These are phyloP conservation scores for Loxodes magnus DNA, from an alignment of 73 alveolate species.

Conservation along the genomic window DNA sequence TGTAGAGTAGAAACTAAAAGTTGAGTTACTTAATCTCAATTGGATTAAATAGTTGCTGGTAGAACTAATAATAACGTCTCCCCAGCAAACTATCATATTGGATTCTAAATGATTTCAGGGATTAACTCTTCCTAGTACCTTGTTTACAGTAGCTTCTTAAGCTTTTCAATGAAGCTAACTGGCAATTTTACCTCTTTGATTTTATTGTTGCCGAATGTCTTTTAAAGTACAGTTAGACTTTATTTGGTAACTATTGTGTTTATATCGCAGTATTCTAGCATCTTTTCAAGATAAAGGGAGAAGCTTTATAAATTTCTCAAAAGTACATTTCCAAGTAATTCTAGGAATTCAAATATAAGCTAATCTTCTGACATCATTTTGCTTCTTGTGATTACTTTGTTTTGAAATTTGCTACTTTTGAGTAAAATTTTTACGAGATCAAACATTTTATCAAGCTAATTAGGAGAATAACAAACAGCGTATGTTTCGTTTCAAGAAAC, in stretches of 20 bases:
- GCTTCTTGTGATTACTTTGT: slow-evolving; percentile 1
- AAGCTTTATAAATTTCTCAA: slow-evolving; percentile 6
- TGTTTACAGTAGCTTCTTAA: not conserved
- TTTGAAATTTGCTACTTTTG: slow-evolving; percentile 5
- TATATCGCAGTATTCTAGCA: slow-evolving; percentile 29
- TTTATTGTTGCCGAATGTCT: not conserved
- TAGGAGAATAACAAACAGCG: too few species aligned
- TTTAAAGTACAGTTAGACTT: not conserved
- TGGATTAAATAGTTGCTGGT: slow-evolving; percentile 2
- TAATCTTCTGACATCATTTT: not conserved
- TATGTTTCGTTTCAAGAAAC: not conserved
- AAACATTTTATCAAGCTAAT: not conserved
- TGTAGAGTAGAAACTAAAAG: too few species aligned
- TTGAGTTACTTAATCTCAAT: too few species aligned
- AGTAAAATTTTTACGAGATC: slow-evolving; percentile 1
- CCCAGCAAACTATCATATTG: slow-evolving; percentile 8
- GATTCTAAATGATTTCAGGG: too few species aligned
- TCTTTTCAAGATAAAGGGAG: slow-evolving; percentile 14
- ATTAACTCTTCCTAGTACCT: slow-evolving; percentile 7
- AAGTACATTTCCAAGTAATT: not conserved
- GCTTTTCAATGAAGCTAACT: not conserved
- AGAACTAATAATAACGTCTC: slow-evolving; percentile 3
- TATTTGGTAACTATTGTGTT: slow-evolving; percentile 9
- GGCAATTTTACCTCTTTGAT: not conserved
- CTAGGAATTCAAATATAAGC: slow-evolving; percentile 9